phyloP scores from a whole-genome alignment of 495 filamentous ascomycete genomes.

The Lichenothelia convexa region DNA sequence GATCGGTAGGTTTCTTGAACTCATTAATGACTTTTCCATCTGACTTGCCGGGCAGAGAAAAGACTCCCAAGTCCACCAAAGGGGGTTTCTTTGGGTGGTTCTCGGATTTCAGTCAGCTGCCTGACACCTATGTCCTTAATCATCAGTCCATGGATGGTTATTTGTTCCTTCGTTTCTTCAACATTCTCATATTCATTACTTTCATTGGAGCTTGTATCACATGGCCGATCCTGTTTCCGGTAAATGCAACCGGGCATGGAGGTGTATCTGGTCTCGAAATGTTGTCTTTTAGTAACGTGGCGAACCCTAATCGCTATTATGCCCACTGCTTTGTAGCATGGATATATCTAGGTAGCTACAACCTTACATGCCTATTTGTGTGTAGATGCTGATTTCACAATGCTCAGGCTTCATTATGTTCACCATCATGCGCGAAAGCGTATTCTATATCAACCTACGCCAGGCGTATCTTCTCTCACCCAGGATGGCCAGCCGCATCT shows the following conservation, averaged over 20 bases:
- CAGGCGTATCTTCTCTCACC: conserved; percentile 57
- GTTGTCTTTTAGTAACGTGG: conserved; percentile 51
- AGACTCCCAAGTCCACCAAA: conserved; percentile 6
- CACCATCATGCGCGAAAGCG: conserved; percentile 43
- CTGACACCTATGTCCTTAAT: conserved; percentile 43
- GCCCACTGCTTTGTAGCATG: conserved; percentile 40
- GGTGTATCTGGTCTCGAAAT: conserved; percentile 39
- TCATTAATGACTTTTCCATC: background rate
- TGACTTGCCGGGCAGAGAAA: conserved; percentile 8
- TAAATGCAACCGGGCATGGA: conserved; percentile 60
- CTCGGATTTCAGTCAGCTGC: conserved; percentile 38
- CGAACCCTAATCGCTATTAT: conserved; percentile 32
- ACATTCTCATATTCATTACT: conserved; percentile 50
- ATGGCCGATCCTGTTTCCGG: conserved; percentile 69
- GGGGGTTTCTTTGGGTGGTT: conserved; percentile 43
- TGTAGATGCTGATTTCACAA: conserved; percentile 2
- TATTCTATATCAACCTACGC: conserved; percentile 50
- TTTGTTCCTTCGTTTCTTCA: conserved; percentile 70
- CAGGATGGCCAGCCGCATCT: conserved; percentile 44
- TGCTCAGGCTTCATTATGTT: conserved; percentile 42
- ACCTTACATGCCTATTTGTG: conserved; percentile 1
- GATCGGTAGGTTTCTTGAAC: conserved; percentile 30
- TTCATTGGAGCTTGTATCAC: conserved; percentile 67
- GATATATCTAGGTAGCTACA: conserved; percentile 36
- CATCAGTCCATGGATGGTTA: conserved; percentile 63